Evolutionary conservation across 495 filamentous ascomycete species (phyloP).

Genomic region (Recurvomyces mirabilis): DNA sequence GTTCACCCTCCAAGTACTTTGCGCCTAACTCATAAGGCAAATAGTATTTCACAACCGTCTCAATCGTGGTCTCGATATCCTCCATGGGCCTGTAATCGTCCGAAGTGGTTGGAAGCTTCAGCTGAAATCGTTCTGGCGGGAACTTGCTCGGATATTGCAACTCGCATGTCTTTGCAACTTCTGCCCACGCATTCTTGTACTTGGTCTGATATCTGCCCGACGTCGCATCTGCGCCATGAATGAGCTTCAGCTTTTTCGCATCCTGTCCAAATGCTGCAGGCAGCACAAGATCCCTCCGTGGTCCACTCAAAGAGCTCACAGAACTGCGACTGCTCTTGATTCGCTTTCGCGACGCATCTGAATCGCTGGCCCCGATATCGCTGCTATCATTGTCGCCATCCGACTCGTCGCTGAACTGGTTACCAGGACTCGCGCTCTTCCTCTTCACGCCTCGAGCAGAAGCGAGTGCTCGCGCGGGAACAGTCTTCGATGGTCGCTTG

Average conservation of each 20-base stretch:
- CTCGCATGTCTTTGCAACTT: slow-evolving; percentile 16
- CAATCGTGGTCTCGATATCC: slow-evolving; percentile 72
- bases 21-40: slow-evolving; percentile 53
- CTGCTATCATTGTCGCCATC: slow-evolving; percentile 12
- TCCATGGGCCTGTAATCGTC: slow-evolving; percentile 73
- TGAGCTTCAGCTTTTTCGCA: background rate
- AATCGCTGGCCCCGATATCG: slow-evolving; percentile 12
- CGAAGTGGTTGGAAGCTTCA: slow-evolving; percentile 53
- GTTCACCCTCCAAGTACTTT: slow-evolving; percentile 58
- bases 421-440: slow-evolving; percentile 17
- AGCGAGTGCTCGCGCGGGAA: background rate
- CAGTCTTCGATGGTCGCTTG: background rate
- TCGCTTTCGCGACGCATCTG: slow-evolving; percentile 18
- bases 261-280: slow-evolving; percentile 5
- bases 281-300: slow-evolving; percentile 2
- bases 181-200: slow-evolving; percentile 12
- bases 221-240: slow-evolving; percentile 19
- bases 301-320: slow-evolving; percentile 4
- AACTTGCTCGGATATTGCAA: slow-evolving; percentile 31
- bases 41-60: slow-evolving; percentile 61
- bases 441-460: slow-evolving; percentile 11
- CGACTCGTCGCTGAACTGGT: slow-evolving; percentile 15
- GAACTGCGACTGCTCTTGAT: slow-evolving; percentile 20
- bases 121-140: slow-evolving; percentile 45
- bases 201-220: slow-evolving; percentile 14